Conservation (phyloP, 805 yeast genomes). For the Lachancea kluyveri region DNA sequence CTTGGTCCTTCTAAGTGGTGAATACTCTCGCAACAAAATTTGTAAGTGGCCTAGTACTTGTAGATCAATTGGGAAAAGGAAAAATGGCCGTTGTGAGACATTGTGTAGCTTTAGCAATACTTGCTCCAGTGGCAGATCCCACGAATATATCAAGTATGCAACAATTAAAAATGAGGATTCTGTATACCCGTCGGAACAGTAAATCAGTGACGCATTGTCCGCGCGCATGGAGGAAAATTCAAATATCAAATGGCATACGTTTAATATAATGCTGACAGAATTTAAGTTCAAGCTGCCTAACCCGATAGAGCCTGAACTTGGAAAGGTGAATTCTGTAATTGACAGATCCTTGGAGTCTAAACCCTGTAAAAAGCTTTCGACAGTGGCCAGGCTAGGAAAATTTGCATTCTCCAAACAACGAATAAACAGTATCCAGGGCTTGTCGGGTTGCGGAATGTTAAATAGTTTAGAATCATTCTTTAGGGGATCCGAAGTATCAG, state of each 20-base stretch:
- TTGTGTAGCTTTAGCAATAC: conserved; percentile 61
- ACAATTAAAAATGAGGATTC: conserved; percentile 75
- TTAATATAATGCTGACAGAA: conserved; percentile 63
- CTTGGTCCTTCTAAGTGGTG: conserved; percentile 40
- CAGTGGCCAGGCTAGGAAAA: conserved; percentile 42
- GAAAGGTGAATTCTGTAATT: conserved; percentile 47
- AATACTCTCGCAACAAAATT: conserved; percentile 48
- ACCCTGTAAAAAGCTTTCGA: conserved; percentile 1
- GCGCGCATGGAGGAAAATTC: conserved; percentile 16
- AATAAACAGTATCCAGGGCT: conserved; percentile 45
- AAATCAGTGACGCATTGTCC: conserved; percentile 46
- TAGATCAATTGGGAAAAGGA: conserved; percentile 74
- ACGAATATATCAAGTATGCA: conserved; percentile 64
- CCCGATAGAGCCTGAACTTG: conserved; percentile 80
- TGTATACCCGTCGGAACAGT: conserved; percentile 89
- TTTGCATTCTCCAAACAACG: conserved; percentile 54
- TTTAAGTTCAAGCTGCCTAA: conserved; percentile 65
- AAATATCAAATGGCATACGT: conserved; percentile 47
- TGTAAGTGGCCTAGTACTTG: conserved; percentile 59
- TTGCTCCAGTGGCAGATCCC: conserved; percentile 53
- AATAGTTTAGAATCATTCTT: conserved; percentile 31
- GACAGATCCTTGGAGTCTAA: conserved; percentile 3
- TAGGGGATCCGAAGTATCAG: conserved; percentile 11
- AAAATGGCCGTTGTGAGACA: conserved; percentile 70
- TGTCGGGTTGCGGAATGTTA: conserved; percentile 43